Conservation (phyloP, 2,329 filamentous ascomycete species). For the Laburnicola sp. region DNA sequence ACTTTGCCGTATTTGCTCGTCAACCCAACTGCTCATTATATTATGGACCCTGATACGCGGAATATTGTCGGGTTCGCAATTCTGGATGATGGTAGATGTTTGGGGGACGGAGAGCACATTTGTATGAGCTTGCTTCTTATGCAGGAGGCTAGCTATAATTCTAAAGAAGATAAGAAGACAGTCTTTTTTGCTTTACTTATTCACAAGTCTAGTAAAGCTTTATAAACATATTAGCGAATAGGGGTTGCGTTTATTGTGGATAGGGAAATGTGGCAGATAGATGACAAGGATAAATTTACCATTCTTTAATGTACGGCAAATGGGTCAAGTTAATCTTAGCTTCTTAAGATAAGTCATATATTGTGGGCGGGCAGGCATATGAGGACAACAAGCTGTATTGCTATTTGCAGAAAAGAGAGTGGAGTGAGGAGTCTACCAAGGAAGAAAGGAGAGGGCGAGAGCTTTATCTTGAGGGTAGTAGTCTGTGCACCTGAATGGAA, state of each 20-base stretch:
- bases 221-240: neutral
- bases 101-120: neutral
- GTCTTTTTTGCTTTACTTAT: neutral
- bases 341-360: too few species aligned
- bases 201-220: neutral
- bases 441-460: too few species aligned
- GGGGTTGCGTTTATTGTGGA: neutral
- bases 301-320: neutral
- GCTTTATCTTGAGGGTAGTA: too few species aligned
- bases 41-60: neutral
- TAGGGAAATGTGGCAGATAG: neutral
- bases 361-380: too few species aligned
- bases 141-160: neutral
- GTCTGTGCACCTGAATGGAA: too few species aligned
- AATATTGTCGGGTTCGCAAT: neutral
- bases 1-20: neutral
- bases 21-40: neutral
- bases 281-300: neutral
- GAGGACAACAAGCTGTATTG: too few species aligned
- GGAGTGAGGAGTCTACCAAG: too few species aligned
- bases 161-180: neutral
- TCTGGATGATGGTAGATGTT: neutral
- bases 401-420: too few species aligned
- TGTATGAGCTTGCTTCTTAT: neutral
- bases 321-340: too few species aligned